phyloP scores from a whole-genome alignment of 345 rosid genomes.

The Brassica nigra region DNA sequence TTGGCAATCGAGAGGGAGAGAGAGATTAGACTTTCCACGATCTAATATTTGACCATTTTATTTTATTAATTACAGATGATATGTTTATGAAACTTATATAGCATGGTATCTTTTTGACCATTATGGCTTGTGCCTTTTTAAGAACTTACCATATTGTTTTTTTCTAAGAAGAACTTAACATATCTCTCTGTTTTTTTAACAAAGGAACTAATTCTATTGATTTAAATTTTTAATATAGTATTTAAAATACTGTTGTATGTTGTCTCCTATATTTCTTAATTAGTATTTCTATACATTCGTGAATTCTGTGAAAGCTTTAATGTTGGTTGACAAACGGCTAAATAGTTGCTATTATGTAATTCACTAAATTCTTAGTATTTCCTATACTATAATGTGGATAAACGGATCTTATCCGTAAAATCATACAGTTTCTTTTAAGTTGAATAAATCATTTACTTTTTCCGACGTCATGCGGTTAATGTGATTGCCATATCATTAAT shows the following conservation, averaged over 20 bases:
- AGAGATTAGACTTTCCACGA: constrained; percentile 17
- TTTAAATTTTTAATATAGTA: not conserved
- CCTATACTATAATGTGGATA: not conserved
- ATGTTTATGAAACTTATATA: not conserved
- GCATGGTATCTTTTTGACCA: constrained; percentile 21
- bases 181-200: not conserved
- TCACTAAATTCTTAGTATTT: not conserved
- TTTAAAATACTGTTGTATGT: not conserved
- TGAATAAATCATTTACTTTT: not conserved
- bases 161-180: too few species aligned
- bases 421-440: not conserved
- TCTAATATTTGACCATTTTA: constrained; percentile 10
- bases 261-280: not conserved
- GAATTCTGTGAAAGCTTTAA: not conserved
- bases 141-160: not conserved
- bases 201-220: not conserved
- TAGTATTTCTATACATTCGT: not conserved
- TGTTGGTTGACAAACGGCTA: not conserved
- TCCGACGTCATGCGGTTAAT: constrained; percentile 18
- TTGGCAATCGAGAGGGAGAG: constrained; percentile 23
- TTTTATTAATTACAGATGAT: not conserved
- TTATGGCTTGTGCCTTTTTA: not conserved
- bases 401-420: constrained; percentile 14
- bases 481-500: constrained; percentile 19
- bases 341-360: not conserved